Base-by-base conservation (phyloP, 495 filamentous ascomycete genomes). In the Cryomyces minteri region DNA sequence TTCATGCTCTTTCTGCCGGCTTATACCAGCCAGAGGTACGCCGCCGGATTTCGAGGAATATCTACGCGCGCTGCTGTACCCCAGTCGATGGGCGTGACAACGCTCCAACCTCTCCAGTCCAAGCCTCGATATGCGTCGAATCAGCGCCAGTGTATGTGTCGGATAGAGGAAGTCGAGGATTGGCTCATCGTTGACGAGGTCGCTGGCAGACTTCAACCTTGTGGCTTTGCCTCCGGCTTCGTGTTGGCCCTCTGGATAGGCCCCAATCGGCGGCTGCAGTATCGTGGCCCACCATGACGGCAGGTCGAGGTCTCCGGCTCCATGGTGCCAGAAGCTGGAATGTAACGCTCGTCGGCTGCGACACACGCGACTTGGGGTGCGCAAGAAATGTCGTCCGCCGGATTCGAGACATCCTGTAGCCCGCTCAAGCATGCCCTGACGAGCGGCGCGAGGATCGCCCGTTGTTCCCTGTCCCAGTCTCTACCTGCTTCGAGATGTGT, bases 391-490 rank as follows among this genome's bases (percentile, higher is more conserved):
- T 62, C 71, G 59, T 58, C 73, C 75, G 70, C 79, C 82, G 67
- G 73, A 75, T 72, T 87, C 76, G 62, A 87, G 71, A 67, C 75
- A 81, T 67, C 73, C 72, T 48, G 76, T 75, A 45, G 79, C 80
- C 61, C 79, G 80, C 79, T 92, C 83, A 63, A 88, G 79, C 84
- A 92, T 92, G 49, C 51, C 51, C 52, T 46, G 5, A 31, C 45
- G 40, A 41, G n/a, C 9, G 28, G 10, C 9, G 12, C 9, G 34
- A 25, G 18, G 18, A 25, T 25, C 18, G 18, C 18, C 18, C 18
- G 1, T 25, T 25, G 18, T 25, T 25, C 18, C 18, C 18, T 25
- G 18, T 25, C 18, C 18, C 18, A 25, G 18, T 25, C 18, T 25
- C 18, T 25, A 25, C 18, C 2, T 25, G 18, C 18, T 25, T 25